A percentile compares a stretch with the other conserved stretches of the same genome.
phyloP scores from a whole-genome alignment of 345 rosid species.

The Turritis glabra region DNA sequence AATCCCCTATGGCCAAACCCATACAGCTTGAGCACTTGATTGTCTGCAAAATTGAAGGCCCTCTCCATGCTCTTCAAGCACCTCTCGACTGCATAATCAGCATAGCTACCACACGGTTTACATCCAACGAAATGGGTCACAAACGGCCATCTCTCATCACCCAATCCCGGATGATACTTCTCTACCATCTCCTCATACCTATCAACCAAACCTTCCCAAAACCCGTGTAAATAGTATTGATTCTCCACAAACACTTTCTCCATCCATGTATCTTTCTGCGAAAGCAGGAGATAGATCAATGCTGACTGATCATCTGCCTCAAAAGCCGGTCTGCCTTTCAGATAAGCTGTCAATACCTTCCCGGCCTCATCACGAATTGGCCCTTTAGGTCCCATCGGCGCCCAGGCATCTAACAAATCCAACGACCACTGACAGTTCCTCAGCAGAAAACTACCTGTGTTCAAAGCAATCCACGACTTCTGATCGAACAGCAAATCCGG shows the following conservation, averaged over 20 bases:
- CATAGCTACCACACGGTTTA: constrained; percentile 97
- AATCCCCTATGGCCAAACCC: constrained; percentile 90
- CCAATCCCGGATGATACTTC: constrained; percentile 93
- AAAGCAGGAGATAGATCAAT: constrained; percentile 78
- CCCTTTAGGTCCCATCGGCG: constrained; percentile 97
- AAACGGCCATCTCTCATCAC: constrained; percentile 98
- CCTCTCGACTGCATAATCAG: constrained; percentile 88
- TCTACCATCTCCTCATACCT: constrained; percentile 93
- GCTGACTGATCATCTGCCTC: constrained; percentile 98
- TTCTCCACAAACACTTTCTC: constrained; percentile 87
- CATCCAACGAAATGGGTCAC: constrained; percentile 97
- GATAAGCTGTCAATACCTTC: constrained; percentile 78
- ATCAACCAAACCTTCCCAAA: constrained; percentile 96
- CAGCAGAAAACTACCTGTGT: constrained; percentile 89
- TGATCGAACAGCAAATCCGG: constrained; percentile 85
- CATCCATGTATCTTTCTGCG: constrained; percentile 88
- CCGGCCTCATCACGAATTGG: constrained; percentile 86
- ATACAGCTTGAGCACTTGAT: constrained; percentile 88
- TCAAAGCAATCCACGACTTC: constrained; percentile 97
- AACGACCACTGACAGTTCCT: constrained; percentile 96
- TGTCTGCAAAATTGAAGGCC: constrained; percentile 93
- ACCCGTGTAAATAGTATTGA: constrained; percentile 90
- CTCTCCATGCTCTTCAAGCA: constrained; percentile 95
- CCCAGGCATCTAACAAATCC: constrained; percentile 97
- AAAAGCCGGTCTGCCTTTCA: constrained; percentile 88